phyloP scores from a whole-genome alignment of 1,139 yeast species.

The Sugiyamaella pinicola region DNA sequence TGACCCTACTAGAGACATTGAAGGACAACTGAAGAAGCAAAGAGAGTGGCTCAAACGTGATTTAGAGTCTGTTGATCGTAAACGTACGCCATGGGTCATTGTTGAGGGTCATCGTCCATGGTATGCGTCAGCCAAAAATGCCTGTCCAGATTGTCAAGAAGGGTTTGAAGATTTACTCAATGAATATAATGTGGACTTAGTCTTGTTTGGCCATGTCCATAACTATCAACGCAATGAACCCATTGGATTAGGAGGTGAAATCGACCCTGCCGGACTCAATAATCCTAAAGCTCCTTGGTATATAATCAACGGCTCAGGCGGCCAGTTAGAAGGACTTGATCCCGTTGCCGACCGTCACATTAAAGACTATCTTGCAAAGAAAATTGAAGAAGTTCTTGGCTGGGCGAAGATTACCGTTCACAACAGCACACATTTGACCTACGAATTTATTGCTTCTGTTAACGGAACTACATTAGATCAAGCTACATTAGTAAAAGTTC shows the following conservation, averaged over 20 bases:
- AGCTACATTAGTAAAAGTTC: constrained; percentile 34
- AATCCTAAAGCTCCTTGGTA: constrained; percentile 40
- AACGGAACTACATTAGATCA: constrained; percentile 48
- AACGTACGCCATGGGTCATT: constrained; percentile 41
- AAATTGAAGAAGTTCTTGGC: constrained; percentile 34
- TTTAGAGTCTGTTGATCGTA: constrained; percentile 42
- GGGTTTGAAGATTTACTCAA: constrained; percentile 38
- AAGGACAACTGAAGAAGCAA: constrained; percentile 35
- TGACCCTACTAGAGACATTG: constrained; percentile 35
- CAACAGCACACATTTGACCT: constrained; percentile 51
- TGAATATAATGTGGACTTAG: constrained; percentile 37
- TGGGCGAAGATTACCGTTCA: constrained; percentile 52
- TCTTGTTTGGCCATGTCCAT: constrained; percentile 39
- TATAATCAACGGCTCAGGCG: constrained; percentile 39
- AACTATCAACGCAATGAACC: constrained; percentile 38
- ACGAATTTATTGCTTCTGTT: constrained; percentile 41
- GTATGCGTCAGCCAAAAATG: constrained; percentile 34
- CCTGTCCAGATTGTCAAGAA: constrained; percentile 35
- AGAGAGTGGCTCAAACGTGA: constrained; percentile 48
- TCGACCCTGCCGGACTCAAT: constrained; percentile 37
- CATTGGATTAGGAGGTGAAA: constrained; percentile 27
- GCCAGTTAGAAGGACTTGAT: constrained; percentile 39
- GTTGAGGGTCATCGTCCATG: constrained; percentile 46
- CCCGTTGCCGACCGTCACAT: constrained; percentile 24
- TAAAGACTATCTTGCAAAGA: constrained; percentile 26